phyloP scores from a whole-genome alignment of 768 basidiomycete genomes.

The Hericium coralloides region DNA sequence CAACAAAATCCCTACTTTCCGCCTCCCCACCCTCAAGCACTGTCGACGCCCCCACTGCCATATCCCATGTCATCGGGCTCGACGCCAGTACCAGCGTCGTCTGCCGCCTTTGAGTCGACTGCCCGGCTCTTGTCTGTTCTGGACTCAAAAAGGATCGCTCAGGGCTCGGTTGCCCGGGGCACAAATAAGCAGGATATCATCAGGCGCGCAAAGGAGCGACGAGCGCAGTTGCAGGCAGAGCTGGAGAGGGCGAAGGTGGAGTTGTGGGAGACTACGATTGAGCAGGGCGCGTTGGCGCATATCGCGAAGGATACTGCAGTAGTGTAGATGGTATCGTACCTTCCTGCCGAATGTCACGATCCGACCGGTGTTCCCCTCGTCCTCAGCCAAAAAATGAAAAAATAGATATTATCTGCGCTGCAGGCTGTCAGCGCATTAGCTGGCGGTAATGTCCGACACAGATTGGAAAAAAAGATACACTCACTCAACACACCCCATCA shows the following conservation, averaged over 20 bases:
- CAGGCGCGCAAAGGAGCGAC: constrained; percentile 43
- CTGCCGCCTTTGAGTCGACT: constrained; percentile 1
- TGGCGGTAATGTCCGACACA: too few relatives aligned
- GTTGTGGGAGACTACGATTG: constrained; percentile 67
- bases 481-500: too few relatives aligned
- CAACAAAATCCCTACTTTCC: neutral
- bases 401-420: too few relatives aligned
- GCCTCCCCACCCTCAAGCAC: neutral
- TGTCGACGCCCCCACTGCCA: neutral
- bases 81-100: neutral
- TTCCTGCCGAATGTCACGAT: neutral
- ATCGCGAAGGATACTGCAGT: constrained; percentile 27
- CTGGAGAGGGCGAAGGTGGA: constrained; percentile 53
- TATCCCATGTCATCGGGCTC: neutral
- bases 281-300: constrained; percentile 53
- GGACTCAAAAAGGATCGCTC: constrained; percentile 9
- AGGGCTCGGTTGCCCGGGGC: constrained; percentile 5
- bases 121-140: constrained; percentile 13
- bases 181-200: constrained; percentile 37
- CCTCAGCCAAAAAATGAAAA: too few relatives aligned
- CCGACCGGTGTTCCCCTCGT: too few relatives aligned
- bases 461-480: too few relatives aligned
- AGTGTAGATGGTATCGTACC: neutral
- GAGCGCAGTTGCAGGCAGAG: constrained; percentile 41
- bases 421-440: too few relatives aligned